A percentile compares a stretch with the other conserved stretches of the same genome.
phyloP scores from a whole-genome alignment of 441 rosid genomes.

The Populus hybrid region DNA sequence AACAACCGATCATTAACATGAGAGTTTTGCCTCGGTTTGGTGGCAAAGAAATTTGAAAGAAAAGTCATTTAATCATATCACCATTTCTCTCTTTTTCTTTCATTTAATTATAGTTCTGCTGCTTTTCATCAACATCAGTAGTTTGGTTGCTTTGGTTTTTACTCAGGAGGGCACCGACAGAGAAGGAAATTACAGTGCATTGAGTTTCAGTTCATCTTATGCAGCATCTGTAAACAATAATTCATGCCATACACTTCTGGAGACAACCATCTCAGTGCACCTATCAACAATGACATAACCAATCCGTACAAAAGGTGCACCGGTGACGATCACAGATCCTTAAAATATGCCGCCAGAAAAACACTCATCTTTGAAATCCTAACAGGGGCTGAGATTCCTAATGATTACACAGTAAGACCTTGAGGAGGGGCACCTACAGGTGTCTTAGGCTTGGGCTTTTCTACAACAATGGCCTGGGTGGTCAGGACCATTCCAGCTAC shows the following conservation, averaged over 20 bases:
- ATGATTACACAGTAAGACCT: constrained; percentile 49
- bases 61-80: too few species aligned
- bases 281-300: background rate
- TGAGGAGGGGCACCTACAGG: constrained; percentile 50
- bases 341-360: constrained; percentile 7
- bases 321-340: background rate
- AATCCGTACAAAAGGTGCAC: background rate
- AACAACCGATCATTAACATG: too few species aligned
- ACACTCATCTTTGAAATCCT: constrained; percentile 11
- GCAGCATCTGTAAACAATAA: background rate
- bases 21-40: too few species aligned
- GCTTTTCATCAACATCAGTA: too few species aligned
- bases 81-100: too few species aligned
- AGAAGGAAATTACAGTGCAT: background rate
- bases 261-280: background rate
- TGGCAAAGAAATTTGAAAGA: too few species aligned
- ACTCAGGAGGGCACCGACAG: too few species aligned
- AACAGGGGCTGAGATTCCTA: background rate
- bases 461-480: constrained; percentile 95
- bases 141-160: too few species aligned
- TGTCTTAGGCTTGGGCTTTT: constrained; percentile 72
- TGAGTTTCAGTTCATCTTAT: background rate
- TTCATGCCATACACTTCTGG: background rate
- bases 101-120: too few species aligned
- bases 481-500: constrained; percentile 96